These are phyloP conservation scores for Helicostylum pulchrum DNA, from an alignment of 192 early-diverging fungal genomes.

Conservation along the genomic window DNA sequence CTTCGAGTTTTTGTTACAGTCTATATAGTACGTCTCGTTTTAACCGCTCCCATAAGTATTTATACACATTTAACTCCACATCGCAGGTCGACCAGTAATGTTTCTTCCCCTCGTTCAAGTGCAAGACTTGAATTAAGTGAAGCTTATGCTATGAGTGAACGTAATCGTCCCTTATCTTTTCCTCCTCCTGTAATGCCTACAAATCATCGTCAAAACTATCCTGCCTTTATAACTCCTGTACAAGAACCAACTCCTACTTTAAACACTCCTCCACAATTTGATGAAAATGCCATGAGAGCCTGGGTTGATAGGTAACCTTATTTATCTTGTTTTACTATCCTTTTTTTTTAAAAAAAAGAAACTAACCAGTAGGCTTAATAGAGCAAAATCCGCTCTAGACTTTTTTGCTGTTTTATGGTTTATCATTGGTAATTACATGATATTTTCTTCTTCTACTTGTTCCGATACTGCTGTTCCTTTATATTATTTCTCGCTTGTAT, in stretches of 20 bases:
- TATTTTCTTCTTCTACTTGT: conserved; percentile 56
- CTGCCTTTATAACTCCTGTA: neutral
- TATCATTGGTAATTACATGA: conserved; percentile 66
- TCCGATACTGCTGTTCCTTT: conserved; percentile 52
- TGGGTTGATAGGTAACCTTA: neutral
- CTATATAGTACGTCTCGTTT: conserved; percentile 51
- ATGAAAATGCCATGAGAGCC: conserved; percentile 1
- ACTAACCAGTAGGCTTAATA: conserved; percentile 23
- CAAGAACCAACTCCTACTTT: neutral
- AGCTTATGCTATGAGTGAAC: conserved; percentile 15
- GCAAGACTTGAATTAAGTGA: conserved; percentile 6
- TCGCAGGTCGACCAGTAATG: conserved; percentile 17
- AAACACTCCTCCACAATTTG: neutral
- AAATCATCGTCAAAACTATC: conserved; percentile 1
- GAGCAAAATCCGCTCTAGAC: conserved; percentile 59
- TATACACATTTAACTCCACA: conserved; percentile 55
- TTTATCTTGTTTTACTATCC: neutral
- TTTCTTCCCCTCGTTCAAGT: neutral
- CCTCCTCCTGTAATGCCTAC: conserved; percentile 10
- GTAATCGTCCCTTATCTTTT: neutral
- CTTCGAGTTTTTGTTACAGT: conserved; percentile 61
- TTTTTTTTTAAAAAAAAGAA: no score
- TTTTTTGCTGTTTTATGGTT: conserved; percentile 59
- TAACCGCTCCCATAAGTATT: conserved; percentile 62
- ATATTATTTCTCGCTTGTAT: conserved; percentile 60